A percentile compares a stretch with the other conserved stretches of the same genome.
phyloP scores from a whole-genome alignment of 148 eudicot species.

The Cornus florida region DNA sequence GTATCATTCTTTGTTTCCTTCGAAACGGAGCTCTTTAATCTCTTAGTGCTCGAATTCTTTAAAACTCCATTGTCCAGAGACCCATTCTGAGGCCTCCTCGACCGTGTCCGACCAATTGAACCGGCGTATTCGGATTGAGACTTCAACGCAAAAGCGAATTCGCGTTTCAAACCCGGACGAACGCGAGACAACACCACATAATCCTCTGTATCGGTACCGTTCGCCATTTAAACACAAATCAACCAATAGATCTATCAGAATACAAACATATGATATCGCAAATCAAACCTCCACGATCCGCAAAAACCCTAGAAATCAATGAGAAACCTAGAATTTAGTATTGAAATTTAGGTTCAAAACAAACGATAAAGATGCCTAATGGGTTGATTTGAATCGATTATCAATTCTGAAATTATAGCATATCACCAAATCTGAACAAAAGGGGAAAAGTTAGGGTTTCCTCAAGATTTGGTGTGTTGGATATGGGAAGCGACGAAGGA shows the following conservation, averaged over 20 bases:
- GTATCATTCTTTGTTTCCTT: background rate
- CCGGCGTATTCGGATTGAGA: slow-evolving; percentile 49
- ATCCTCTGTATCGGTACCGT: slow-evolving; percentile 30
- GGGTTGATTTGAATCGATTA: background rate
- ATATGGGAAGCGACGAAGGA: background rate
- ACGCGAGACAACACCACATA: slow-evolving; percentile 46
- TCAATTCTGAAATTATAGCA: background rate
- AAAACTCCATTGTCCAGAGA: background rate
- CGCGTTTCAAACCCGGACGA: slow-evolving; percentile 48
- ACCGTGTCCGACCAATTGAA: slow-evolving; percentile 46
- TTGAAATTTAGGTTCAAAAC: background rate
- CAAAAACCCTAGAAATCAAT: background rate
- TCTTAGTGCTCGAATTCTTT: slow-evolving; percentile 8
- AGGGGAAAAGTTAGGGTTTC: slow-evolving; percentile 6
- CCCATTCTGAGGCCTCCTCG: slow-evolving; percentile 28
- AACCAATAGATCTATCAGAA: slow-evolving; percentile 12
- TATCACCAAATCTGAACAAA: background rate
- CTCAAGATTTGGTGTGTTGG: background rate
- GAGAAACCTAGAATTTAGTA: slow-evolving; percentile 4
- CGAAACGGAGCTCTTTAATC: slow-evolving; percentile 13
- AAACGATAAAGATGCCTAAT: background rate
- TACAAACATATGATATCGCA: background rate
- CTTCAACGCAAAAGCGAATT: slow-evolving; percentile 41
- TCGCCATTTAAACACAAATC: slow-evolving; percentile 32
- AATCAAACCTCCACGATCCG: background rate